These are phyloP conservation scores for Ustilago lituana DNA, from an alignment of 1,284 basidiomycete species.

Conservation along the genomic window DNA sequence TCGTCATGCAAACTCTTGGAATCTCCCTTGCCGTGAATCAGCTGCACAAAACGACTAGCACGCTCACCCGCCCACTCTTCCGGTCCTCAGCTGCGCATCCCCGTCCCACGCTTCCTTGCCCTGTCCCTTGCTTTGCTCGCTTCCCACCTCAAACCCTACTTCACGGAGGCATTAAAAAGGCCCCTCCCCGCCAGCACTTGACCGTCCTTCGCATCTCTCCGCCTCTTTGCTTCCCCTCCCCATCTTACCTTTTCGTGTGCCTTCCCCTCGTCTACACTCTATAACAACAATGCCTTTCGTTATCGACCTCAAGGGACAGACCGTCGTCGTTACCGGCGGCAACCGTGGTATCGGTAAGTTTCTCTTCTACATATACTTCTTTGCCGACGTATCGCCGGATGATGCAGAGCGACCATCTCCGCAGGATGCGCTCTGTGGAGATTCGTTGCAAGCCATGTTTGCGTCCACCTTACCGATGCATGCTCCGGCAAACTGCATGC, in stretches of 20 bases:
- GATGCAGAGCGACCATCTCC: too few species aligned
- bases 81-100: constrained; percentile 6
- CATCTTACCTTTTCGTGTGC: not conserved
- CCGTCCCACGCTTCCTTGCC: constrained; percentile 2
- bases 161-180: not conserved
- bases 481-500: too few species aligned
- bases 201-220: not conserved
- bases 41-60: not conserved
- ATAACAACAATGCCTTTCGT: constrained; percentile 42
- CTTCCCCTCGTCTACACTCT: not conserved
- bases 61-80: constrained; percentile 1
- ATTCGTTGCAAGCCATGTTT: too few species aligned
- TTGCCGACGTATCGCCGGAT: too few species aligned
- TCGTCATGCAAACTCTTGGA: too few species aligned
- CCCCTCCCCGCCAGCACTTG: not conserved
- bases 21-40: constrained; percentile 11
- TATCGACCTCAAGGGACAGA: constrained; percentile 55
- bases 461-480: too few species aligned
- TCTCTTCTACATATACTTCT: too few species aligned
- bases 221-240: not conserved
- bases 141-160: too few species aligned
- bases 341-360: constrained; percentile 66
- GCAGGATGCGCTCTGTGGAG: too few species aligned
- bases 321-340: constrained; percentile 71
- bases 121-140: too few species aligned